These are phyloP conservation scores for Trichoderma semiorbis DNA, from an alignment of 2,329 filamentous ascomycete species.

Conservation along the genomic window DNA sequence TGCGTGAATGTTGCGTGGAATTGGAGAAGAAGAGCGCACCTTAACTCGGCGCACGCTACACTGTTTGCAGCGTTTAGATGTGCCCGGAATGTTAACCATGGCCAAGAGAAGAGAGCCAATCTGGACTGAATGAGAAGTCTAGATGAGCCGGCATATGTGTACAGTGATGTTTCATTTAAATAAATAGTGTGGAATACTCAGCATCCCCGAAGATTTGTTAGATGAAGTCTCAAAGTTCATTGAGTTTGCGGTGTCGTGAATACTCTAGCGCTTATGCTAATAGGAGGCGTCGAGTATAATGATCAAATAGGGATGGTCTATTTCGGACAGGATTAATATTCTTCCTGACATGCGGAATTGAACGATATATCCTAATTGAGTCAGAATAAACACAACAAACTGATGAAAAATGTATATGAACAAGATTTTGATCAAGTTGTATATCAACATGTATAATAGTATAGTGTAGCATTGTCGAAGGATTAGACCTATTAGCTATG, in stretches of 20 bases:
- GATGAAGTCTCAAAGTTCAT: neutral
- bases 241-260: neutral
- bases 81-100: neutral
- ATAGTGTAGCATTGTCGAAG: neutral
- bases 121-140: neutral
- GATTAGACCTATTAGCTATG: accelerated
- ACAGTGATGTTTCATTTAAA: neutral
- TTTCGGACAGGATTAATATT: neutral
- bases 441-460: neutral
- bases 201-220: neutral
- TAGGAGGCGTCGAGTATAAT: neutral
- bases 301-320: neutral
- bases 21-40: neutral
- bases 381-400: neutral
- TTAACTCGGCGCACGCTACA: neutral
- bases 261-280: neutral
- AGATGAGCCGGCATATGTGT: neutral
- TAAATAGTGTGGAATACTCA: neutral
- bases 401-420: accelerated
- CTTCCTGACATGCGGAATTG: neutral
- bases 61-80: neutral
- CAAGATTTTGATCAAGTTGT: neutral
- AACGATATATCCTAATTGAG: neutral
- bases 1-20: neutral
- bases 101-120: neutral